Base-by-base conservation (phyloP, 192 early-diverging fungal genomes). In the Coemansia umbellata region DNA sequence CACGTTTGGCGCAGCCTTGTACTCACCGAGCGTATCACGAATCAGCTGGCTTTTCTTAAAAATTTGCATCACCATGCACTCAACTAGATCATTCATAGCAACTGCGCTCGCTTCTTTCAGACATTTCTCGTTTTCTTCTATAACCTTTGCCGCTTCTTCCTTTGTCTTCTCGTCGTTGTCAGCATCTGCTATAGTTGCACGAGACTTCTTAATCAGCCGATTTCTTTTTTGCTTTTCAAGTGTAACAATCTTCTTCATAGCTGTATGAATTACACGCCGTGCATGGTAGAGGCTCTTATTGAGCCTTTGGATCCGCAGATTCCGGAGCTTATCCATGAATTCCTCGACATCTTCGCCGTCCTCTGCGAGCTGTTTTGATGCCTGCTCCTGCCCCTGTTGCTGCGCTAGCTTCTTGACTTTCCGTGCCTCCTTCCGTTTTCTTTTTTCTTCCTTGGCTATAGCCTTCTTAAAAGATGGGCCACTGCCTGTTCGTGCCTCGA, bases 401-500 rank as follows among this genome's bases (percentile, higher is more conserved):
- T 19, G 13, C 9, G 36, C 31, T 2, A 22, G 5, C 13, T 42
- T 31, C 22, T 59, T 70, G 11, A 27, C 49, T 2, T 51, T 48
- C 39, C 37, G 51, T 26, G 26, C 50, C 23, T 58, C 42, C 13
- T n/a, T 40, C 32, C 55, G 43, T 31, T 60, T 39, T 36, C 43
- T 47, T 14, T 52, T 59, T 3, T 35, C 56, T 18, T 55, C 57
- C 23, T 36, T 54, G 8, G 50, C 50, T 23, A 43, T 30, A 21
- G 68, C 68, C 48, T 45, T 58, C 50, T 47, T 40, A 3, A 59
- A 23, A 5, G 68, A 35, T 39, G 17, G 11, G 14, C 54, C 68
- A 22, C 47, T 32, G 35, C 61, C 55, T 2, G 52, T 27, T 26
- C 54, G 31, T 32, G 66, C 66, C 37, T 61, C 66, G 10, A 60